phyloP scores from a whole-genome alignment of 2,329 filamentous ascomycete genomes.

The Cytospora piceae region DNA sequence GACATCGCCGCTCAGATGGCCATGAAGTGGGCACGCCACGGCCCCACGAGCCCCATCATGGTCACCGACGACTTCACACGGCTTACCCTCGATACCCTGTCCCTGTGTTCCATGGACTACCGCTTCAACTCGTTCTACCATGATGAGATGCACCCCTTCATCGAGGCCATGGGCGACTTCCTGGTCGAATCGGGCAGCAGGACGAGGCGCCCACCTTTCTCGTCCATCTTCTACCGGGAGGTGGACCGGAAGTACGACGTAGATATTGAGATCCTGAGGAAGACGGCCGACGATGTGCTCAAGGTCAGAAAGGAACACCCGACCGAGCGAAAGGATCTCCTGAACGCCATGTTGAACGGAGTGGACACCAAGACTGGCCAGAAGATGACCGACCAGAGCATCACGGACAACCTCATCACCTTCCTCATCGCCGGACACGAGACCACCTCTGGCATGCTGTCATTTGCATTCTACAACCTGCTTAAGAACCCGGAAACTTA shows the following conservation, averaged over 20 bases:
- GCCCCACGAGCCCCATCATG: conserved; percentile 58
- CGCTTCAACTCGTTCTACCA: conserved; percentile 78
- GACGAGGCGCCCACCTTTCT: conserved; percentile 50
- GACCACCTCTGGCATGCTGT: conserved; percentile 69
- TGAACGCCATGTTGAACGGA: conserved; percentile 71
- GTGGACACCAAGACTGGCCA: conserved; percentile 69
- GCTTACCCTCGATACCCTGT: conserved; percentile 73
- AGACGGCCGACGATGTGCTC: conserved; percentile 63
- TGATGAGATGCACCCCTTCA: conserved; percentile 70
- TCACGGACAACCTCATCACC: conserved; percentile 73
- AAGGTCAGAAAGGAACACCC: conserved; percentile 59
- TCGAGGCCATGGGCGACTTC: conserved; percentile 68
- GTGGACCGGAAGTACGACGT: conserved; percentile 55
- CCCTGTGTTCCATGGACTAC: conserved; percentile 71
- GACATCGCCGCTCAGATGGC: conserved; percentile 69
- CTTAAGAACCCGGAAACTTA: conserved; percentile 65
- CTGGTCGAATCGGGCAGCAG: conserved; percentile 60
- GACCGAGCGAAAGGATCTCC: conserved; percentile 64
- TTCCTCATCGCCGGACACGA: conserved; percentile 74
- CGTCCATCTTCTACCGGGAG: conserved; percentile 53
- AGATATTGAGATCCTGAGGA: conserved; percentile 59
- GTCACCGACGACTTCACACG: conserved; percentile 71
- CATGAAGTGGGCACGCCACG: conserved; percentile 70
- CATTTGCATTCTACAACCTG: conserved; percentile 68
- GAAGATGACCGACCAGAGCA: conserved; percentile 63